Evolutionary conservation across 192 early-diverging fungal species (phyloP), one percentile per base, ranked within the genome.

Genomic region (Entrophospora sp.): DNA sequence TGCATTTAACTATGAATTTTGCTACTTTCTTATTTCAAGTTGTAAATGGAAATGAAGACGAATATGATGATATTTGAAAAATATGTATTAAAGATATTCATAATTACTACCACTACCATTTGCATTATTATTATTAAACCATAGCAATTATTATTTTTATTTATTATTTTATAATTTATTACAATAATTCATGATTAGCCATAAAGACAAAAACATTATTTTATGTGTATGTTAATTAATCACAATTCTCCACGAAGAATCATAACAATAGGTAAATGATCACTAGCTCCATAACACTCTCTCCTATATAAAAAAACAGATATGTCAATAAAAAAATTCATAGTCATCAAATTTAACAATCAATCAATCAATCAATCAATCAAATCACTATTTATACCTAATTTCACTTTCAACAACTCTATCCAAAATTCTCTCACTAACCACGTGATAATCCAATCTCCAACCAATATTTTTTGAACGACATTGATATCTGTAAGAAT

Each of bases 381-480:
- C 10, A 22, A 52, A 12, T 22, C 49, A 25, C n/a, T 10, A 24
- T 57, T 10, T 34, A 43, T 89, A 83, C 28, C 88, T 73, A 49
- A 90, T 90, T 36, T 81, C 73, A 36, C 85, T 83, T 20, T 82
- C 80, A 0, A 72, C 69, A 2, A 94, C 80, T 14, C 80, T 73
- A 5, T 81, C 71, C 62, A 85, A 61, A 12, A 88, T 65, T 34
- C 72, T 45, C 24, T 79, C 69, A 65, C 82, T 70, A 20, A 84
- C 82, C 9, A 90, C 81, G 81, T 92, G 91, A 76, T 94, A 94
- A 71, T 94, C 92, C 66, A 94, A 72, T 32, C 90, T 77, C 92
- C 92, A 95, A 13, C 91, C 90, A 55, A 91, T 67, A 5, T 69
- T 52, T 61, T 93, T 92, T 14, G 74, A 68, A 16, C 89, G 77